Evolutionary conservation across 2,329 filamentous ascomycete genomes (phyloP), one percentile per base, ranked within the genome.

Genomic region (Diplodia intermedia): DNA sequence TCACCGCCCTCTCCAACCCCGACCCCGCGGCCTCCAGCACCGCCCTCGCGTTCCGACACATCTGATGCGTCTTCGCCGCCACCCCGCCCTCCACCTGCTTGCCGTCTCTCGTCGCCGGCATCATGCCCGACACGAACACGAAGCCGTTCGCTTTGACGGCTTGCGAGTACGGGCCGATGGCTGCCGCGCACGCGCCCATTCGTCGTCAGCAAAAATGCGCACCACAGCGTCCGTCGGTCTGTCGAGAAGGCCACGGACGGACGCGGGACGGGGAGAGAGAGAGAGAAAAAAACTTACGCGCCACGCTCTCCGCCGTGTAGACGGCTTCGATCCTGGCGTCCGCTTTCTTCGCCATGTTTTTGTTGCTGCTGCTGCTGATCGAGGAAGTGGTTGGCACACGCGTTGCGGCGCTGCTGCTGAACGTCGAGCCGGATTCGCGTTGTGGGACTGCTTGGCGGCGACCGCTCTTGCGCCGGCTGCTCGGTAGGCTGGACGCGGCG

Each of bases 61-160:
- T 47, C 38, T 47, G 26, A 18, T 61, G 56, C 38, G 56, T 61
- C 38, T 31, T 29, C 23, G 33, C 56, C 11, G 56, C 56, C 8
- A 61, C 56, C 1, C 12, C 31, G 40, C 56, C 56, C 1, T 61
- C 56, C 15, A 61, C 8, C 12, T 29, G 56, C 56, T 20, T 49
- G 18, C 56, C 56, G 6, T 49, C n/a, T 3, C 20, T 61, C 15
- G 26, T 26, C 9, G 56, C 56, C 0, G 56, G 38, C 40, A 61
- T 47, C 38, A 29, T 23, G 14, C 56, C 56, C 0, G 56, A 49
- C 7, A 61, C 15, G 26, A 61, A 61, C 3, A 61, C 56, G 0
- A 61, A 38, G 1, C 56, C 40, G 14, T 47, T 61, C 0, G 56
- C 40, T 2, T 49, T 61, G 6, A 61, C 18, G 1, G 56, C 56